These are phyloP conservation scores for Alternaria arborescens DNA, from an alignment of 2,329 filamentous ascomycete genomes.

Conservation along the genomic window DNA sequence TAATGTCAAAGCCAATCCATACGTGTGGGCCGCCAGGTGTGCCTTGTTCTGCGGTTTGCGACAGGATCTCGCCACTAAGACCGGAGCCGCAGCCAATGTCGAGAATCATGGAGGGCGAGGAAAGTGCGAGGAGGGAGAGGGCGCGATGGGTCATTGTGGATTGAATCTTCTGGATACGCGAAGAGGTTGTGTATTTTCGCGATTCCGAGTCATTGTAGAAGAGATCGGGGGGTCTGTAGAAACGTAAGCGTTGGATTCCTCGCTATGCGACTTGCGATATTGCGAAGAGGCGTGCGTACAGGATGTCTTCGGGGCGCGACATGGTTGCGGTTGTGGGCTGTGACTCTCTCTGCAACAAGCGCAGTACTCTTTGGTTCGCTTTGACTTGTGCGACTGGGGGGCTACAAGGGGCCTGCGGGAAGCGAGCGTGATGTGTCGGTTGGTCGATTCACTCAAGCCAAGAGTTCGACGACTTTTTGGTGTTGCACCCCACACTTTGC, in stretches of 20 bases:
- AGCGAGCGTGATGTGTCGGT: not conserved
- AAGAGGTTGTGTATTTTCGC: slow-evolving; percentile 96
- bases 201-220: slow-evolving; percentile 97
- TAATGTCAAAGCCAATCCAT: slow-evolving; percentile 98
- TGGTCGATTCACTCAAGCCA: slow-evolving; percentile 18
- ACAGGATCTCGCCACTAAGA: slow-evolving; percentile 92
- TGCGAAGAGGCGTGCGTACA: slow-evolving; percentile 65
- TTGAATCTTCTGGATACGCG: slow-evolving; percentile 94
- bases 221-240: slow-evolving; percentile 83
- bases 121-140: slow-evolving; percentile 86
- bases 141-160: slow-evolving; percentile 93
- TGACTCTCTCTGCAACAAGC: not conserved
- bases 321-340: slow-evolving; percentile 64
- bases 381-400: not conserved
- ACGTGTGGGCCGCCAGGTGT: slow-evolving; percentile 78
- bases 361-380: not conserved
- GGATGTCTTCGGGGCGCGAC: slow-evolving; percentile 95
- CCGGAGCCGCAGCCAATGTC: slow-evolving; percentile 97
- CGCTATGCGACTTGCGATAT: slow-evolving; percentile 6
- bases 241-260: not conserved
- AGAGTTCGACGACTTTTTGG: slow-evolving; percentile 38
- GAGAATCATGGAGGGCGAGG: slow-evolving; percentile 83
- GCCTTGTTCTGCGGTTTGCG: slow-evolving; percentile 71
- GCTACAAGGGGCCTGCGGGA: not conserved
- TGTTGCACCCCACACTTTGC: slow-evolving; percentile 31